These are phyloP conservation scores for Macrolepiota albuminosa DNA, from an alignment of 768 basidiomycete species.

Conservation along the genomic window DNA sequence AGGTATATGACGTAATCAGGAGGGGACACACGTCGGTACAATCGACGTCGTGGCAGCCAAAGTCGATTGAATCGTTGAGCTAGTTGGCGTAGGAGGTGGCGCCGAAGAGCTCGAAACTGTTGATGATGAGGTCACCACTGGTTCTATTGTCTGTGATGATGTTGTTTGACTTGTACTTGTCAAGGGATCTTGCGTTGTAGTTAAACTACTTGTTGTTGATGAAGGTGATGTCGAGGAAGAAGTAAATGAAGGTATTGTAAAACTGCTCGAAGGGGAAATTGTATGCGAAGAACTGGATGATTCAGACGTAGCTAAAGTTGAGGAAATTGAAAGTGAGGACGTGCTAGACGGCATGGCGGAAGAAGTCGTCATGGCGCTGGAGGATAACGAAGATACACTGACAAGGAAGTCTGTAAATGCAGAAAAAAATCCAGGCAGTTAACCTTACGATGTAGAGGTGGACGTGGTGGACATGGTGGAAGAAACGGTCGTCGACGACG, in stretches of 20 bases:
- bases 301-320: constrained; percentile 12
- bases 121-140: constrained; percentile 14
- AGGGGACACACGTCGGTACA: constrained; percentile 14
- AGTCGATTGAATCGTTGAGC: constrained; percentile 14
- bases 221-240: constrained; percentile 20
- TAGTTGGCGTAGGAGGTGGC: constrained; percentile 17
- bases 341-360: constrained; percentile 10
- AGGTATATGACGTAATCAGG: constrained; percentile 14
- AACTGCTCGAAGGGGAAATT: constrained; percentile 17
- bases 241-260: constrained; percentile 18
- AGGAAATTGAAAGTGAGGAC: constrained; percentile 19
- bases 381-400: background rate
- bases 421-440: background rate
- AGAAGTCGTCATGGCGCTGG: constrained; percentile 8
- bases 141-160: constrained; percentile 11
- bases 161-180: constrained; percentile 8
- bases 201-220: constrained; percentile 8
- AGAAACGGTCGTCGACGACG: background rate
- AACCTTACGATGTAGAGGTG: constrained; percentile 9
- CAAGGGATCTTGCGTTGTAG: constrained; percentile 4
- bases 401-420: background rate
- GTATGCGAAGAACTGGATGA: constrained; percentile 10
- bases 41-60: constrained; percentile 15
- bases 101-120: constrained; percentile 17
- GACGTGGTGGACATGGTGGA: constrained; percentile 13